Evolutionary conservation across 2,329 filamentous ascomycete genomes (phyloP).

Genomic region (Penicillium sp.): DNA sequence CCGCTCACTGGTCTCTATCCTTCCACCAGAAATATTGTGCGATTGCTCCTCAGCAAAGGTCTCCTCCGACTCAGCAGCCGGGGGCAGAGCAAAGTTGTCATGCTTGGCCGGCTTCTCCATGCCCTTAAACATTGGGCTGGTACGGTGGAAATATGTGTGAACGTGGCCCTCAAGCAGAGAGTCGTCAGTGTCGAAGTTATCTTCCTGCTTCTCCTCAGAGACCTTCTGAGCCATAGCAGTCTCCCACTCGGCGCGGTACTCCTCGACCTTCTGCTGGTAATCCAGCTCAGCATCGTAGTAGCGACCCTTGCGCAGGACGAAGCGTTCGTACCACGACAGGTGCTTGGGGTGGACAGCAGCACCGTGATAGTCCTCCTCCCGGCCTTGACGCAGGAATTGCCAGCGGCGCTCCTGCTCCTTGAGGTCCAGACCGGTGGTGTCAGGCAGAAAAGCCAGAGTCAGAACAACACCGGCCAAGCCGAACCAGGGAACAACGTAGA

Average conservation of each 20-base stretch:
- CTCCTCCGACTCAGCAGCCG: conserved; percentile 35
- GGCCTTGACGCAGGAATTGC: conserved; percentile 80
- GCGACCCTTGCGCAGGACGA: conserved; percentile 73
- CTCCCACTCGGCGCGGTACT: conserved; percentile 70
- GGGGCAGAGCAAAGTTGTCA: conserved; percentile 40
- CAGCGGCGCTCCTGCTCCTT: conserved; percentile 97
- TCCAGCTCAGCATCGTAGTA: conserved; percentile 81
- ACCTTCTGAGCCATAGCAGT: conserved; percentile 51
- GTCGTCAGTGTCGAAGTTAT: conserved; percentile 48
- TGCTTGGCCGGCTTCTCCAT: conserved; percentile 38
- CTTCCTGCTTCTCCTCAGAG: conserved; percentile 52
- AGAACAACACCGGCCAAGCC: conserved; percentile 84
- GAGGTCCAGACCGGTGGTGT: conserved; percentile 93
- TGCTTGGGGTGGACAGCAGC: conserved; percentile 90
- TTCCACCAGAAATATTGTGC: conserved; percentile 3
- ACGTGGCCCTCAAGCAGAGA: conserved; percentile 55
- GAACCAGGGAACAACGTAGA: conserved; percentile 94
- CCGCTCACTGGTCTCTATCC: conserved; percentile 1
- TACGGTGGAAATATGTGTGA: conserved; percentile 59
- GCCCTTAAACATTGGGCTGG: conserved; percentile 48
- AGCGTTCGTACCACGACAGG: conserved; percentile 83
- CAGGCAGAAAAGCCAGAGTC: conserved; percentile 86
- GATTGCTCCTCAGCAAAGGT: conserved; percentile 8
- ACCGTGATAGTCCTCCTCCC: conserved; percentile 84
- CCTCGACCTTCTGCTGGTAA: conserved; percentile 80